Conservation (phyloP, 768 basidiomycete genomes). For the Kwoniella dejecticola region DNA sequence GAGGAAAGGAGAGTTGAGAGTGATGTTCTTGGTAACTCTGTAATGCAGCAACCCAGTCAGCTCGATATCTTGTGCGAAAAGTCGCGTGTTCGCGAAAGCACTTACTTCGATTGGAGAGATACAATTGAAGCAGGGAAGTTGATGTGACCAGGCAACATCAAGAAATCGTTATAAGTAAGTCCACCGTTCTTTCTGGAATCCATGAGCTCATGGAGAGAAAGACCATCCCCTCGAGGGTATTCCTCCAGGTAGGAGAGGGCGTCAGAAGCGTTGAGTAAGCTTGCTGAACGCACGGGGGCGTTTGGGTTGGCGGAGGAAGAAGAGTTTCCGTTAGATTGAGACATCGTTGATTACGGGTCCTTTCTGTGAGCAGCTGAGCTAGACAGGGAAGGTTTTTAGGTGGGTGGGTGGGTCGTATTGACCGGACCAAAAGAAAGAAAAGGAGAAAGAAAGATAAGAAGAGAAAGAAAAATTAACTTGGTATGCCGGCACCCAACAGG, state of each 20-base stretch:
- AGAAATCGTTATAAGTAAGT: constrained; percentile 96
- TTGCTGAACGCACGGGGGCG: constrained; percentile 42
- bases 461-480: background rate
- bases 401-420: constrained; percentile 25
- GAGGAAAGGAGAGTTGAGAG: constrained; percentile 90
- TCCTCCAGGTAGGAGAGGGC: constrained; percentile 75
- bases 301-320: constrained; percentile 22
- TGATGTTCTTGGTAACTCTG: constrained; percentile 82
- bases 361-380: background rate
- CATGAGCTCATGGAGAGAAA: constrained; percentile 82
- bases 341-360: constrained; percentile 22
- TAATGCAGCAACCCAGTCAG: too few relatives aligned
- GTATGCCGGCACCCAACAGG: constrained; percentile 3
- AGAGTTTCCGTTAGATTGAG: constrained; percentile 28
- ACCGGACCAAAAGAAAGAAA: constrained; percentile 15
- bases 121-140: constrained; percentile 75
- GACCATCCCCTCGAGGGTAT: constrained; percentile 76
- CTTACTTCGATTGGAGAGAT: constrained; percentile 68
- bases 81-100: too few relatives aligned
- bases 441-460: constrained; percentile 15
- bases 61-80: background rate
- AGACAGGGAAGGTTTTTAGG: constrained; percentile 3
- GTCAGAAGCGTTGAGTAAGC: constrained; percentile 66
- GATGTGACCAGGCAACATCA: constrained; percentile 91
- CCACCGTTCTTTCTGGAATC: constrained; percentile 70